Percentiles rank a stretch among this genome's conserved stretches.
phyloP scores from a whole-genome alignment of 2,329 filamentous ascomycete genomes.

The Clonostachys chloroleuca region DNA sequence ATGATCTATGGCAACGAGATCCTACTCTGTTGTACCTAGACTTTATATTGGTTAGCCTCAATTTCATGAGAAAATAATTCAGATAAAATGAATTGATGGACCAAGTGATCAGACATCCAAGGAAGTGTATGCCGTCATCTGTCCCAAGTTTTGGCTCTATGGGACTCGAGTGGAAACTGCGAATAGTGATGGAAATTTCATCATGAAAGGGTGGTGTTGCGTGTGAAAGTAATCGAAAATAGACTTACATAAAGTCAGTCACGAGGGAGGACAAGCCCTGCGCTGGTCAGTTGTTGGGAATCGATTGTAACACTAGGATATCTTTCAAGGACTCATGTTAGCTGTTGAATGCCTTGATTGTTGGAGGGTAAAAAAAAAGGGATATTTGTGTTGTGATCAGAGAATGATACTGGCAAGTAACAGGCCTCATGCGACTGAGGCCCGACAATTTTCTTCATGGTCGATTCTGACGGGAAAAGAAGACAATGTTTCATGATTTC shows the following conservation, averaged over 20 bases:
- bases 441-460: constrained; percentile 74
- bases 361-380: constrained; percentile 1
- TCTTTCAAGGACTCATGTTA: no score
- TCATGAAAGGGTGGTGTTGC: constrained; percentile 39
- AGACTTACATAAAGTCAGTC: constrained; percentile 5
- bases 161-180: constrained; percentile 85
- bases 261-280: no score
- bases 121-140: constrained; percentile 54
- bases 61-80: neutral
- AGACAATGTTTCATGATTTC: constrained; percentile 67
- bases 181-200: constrained; percentile 75
- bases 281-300: no score
- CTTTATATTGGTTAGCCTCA: neutral
- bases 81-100: no score
- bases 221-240: constrained; percentile 7
- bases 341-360: no score
- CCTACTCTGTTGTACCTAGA: neutral
- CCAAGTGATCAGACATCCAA: constrained; percentile 3
- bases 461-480: constrained; percentile 88
- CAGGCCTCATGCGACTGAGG: constrained; percentile 58
- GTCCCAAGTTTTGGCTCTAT: constrained; percentile 56
- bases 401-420: constrained; percentile 91
- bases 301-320: no score
- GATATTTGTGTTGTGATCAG: constrained; percentile 44
- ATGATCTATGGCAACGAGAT: no score